A percentile compares a stretch with the other conserved stretches of the same genome.
These are phyloP conservation scores for Hura crepitans DNA, from an alignment of 441 rosid genomes.

Conservation along the genomic window DNA sequence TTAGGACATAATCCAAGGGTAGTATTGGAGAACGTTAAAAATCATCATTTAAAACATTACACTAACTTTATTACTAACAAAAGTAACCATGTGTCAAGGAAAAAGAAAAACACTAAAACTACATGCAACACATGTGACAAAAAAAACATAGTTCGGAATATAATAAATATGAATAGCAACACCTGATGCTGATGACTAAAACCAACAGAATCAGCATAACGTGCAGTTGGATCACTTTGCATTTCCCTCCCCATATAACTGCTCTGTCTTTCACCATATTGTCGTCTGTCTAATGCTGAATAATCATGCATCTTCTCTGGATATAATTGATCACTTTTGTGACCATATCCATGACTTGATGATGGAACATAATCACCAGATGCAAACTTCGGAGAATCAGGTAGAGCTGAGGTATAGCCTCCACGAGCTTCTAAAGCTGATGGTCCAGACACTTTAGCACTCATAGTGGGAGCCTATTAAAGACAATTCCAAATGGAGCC, in stretches of 20 bases:
- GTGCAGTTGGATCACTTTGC: constrained; percentile 59
- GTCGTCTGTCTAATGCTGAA: constrained; percentile 65
- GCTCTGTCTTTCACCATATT: constrained; percentile 66
- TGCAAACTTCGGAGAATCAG: constrained; percentile 83
- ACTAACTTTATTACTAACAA: not conserved
- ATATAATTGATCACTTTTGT: constrained; percentile 65
- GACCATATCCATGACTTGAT: constrained; percentile 69
- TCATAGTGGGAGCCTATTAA: constrained; percentile 44
- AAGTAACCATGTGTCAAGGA: not conserved
- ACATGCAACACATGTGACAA: not conserved
- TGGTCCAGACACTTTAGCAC: constrained; percentile 48
- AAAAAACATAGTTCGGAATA: not conserved
- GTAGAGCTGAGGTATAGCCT: constrained; percentile 52
- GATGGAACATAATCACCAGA: constrained; percentile 66
- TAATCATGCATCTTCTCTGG: constrained; percentile 75
- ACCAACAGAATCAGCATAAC: constrained; percentile 67
- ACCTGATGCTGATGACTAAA: constrained; percentile 84
- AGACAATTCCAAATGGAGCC: constrained; percentile 9
- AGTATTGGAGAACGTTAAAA: not conserved
- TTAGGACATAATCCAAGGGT: not conserved
- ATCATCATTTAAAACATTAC: not conserved
- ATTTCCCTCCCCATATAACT: constrained; percentile 69
- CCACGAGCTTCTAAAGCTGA: constrained; percentile 68
- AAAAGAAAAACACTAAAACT: not conserved
- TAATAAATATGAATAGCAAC: constrained; percentile 13